Base-by-base conservation (phyloP, 106 monocot genomes). In the Ottelia alismoides region DNA sequence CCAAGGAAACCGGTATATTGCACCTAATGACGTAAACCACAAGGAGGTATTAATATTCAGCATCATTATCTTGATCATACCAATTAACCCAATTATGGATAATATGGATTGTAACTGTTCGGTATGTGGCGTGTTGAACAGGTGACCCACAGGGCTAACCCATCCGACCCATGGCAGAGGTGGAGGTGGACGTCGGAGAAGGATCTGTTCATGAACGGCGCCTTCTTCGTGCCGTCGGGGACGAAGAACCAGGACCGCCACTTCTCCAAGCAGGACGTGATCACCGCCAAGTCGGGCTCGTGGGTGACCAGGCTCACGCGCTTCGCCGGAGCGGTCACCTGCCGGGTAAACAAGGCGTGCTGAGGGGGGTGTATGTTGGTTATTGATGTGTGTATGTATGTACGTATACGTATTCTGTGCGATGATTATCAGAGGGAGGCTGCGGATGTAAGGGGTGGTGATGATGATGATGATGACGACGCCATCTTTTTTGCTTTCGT, bases 171-270 rank as follows among this genome's bases (percentile, higher is more conserved):
- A 25, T 72, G 59, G 68, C 45, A 49, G 58, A 20, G 51, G 18
- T 78, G 78, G 78, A 56, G 43, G 21, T 78, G 78, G 78, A 67
- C 46, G 28, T 78, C 78, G 2, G 52, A 73, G 35, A 59, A 55
- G 1, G 78, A 78, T 31, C 43, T 78, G 48, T 20, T 78, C 59
- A 47, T 16, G 43, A 78, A 78, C 53, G 68, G 72, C 1, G 78
- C 78, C 20, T 78, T 73, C 68, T 78, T 78, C 67, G 35, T 62
- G 20, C 27, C 67, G 47, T 67, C 72, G 1, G 77, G 72, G 14
- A 18, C 18, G 0, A 20, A 30, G 12, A 22, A 35, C 25, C 21
- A 27, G 30, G 54, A 28, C 2, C 2, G 0, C 2, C 2, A 4
- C 28, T 67, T 20, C 52, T 26, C 20, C 18, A 55, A 46, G 27